Evolutionary conservation across 768 basidiomycete species (phyloP).

Genomic region (Mycena belliarum): DNA sequence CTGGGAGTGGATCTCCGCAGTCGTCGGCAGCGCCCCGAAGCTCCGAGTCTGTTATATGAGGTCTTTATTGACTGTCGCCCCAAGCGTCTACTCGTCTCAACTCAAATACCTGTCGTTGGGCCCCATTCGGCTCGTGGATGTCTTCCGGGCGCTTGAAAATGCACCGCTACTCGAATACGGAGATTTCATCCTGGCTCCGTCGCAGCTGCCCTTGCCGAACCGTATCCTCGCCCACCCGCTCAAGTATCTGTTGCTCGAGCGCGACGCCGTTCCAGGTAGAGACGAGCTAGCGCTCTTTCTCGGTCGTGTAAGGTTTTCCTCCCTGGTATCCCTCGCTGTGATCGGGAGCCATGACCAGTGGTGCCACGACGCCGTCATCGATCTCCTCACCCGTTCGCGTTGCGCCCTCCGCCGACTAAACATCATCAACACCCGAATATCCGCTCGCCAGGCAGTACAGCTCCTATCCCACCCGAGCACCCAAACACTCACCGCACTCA

Average conservation of each 20-base stretch:
- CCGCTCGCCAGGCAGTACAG: background rate
- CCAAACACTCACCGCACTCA: background rate
- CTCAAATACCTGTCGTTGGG: background rate
- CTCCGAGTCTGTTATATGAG: background rate
- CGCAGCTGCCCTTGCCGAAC: background rate
- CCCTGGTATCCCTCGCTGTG: background rate
- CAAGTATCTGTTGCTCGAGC: background rate
- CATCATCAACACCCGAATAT: background rate
- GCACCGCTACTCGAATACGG: background rate
- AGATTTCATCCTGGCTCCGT: background rate
- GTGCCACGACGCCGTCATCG: background rate
- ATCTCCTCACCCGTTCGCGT: background rate
- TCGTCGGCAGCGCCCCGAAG: background rate
- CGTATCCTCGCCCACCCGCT: background rate
- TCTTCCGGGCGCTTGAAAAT: background rate
- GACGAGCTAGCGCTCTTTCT: background rate
- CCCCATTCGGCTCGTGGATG: background rate
- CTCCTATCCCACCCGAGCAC: background rate
- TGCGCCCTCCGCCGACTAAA: background rate
- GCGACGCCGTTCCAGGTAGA: background rate
- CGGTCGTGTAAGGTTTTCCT: background rate
- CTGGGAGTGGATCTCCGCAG: slow-evolving; percentile 6
- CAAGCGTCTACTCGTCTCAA: background rate
- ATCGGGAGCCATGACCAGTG: background rate
- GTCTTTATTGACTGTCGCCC: background rate